Evolutionary conservation across 2,329 filamentous ascomycete species (phyloP), one percentile per base, ranked within the genome.

Genomic region (Neopestalotiopsis clavispora): DNA sequence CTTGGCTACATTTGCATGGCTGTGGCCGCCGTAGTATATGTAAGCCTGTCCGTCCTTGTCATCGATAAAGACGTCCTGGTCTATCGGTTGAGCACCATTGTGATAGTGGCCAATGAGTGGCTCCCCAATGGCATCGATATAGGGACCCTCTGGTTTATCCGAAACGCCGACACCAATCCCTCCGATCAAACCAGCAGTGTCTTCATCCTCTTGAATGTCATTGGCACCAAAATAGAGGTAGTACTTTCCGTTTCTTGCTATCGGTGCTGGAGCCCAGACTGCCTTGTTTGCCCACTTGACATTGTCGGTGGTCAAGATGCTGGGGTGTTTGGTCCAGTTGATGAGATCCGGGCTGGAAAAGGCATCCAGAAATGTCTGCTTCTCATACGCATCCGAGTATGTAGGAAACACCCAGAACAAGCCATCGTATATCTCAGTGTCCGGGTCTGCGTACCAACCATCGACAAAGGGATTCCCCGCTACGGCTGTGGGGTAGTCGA

Each of bases 191-290:
- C 76, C 76, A 7, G 66, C 62, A 32, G 69, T 73, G 3, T 74
- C 71, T 52, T 77, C 75, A 30, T 74, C 74, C 58, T 76, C 74
- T 32, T 81, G 80, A 59, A 84, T 82, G 67, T 86, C 84, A 52
- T 85, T 86, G 45, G 84, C 84, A 58, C 78, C 82, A 71, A 86
- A 86, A 74, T 86, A 86, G 66, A 86, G 78, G 71, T 82, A 86
- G 73, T 85, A 86, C 56, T 79, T 82, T 12, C 81, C 82, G 69
- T 84, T 78, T 42, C 83, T 79, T 14, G 71, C 71, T 45, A 83
- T 78, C 13, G 84, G 81, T 0, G 84, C 83, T 0, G 84, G 84
- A 2, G 84, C 84, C 84, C 84, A 86, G 23, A 85, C 75, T 0
- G 84, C 84, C 66, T 78, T 78, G 2, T 74, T 81, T 6, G 83